These are phyloP conservation scores for Salix udensis DNA, from an alignment of 345 rosid genomes.

Conservation along the genomic window DNA sequence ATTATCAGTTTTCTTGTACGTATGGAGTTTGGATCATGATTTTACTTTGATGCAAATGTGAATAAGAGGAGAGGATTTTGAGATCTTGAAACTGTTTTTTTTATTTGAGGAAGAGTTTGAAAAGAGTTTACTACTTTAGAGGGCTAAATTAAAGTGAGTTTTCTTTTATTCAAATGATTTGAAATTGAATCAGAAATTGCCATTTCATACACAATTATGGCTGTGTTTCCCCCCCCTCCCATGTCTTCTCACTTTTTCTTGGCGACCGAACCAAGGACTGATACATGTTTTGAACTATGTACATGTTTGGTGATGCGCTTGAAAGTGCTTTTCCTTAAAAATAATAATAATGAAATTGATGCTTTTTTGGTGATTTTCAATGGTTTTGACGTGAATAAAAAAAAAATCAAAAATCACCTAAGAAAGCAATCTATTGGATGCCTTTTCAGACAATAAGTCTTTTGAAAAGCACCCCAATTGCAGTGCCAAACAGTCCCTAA, in stretches of 20 bases:
- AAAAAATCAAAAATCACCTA: too few relatives aligned
- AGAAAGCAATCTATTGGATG: too few relatives aligned
- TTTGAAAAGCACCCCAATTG: too few relatives aligned
- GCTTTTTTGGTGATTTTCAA: too few relatives aligned
- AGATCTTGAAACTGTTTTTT: background rate
- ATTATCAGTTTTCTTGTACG: background rate
- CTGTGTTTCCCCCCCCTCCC: background rate
- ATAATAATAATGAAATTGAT: too few relatives aligned
- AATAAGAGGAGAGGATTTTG: background rate
- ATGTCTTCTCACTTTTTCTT: background rate
- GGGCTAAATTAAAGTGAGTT: background rate
- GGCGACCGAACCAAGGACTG: background rate
- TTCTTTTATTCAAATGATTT: conserved; percentile 2
- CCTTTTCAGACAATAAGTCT: too few relatives aligned
- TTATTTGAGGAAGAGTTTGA: background rate
- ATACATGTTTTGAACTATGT: background rate
- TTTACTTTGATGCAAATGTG: conserved; percentile 12
- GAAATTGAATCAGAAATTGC: background rate
- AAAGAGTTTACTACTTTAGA: background rate
- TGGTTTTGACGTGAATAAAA: too few relatives aligned
- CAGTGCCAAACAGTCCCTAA: too few relatives aligned
- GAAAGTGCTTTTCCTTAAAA: too few relatives aligned
- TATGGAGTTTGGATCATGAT: conserved; percentile 7
- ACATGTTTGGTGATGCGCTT: too few relatives aligned
- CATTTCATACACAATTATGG: background rate